Conservation (phyloP, 805 yeast species). For the Blastobotrys chiropterorum region DNA sequence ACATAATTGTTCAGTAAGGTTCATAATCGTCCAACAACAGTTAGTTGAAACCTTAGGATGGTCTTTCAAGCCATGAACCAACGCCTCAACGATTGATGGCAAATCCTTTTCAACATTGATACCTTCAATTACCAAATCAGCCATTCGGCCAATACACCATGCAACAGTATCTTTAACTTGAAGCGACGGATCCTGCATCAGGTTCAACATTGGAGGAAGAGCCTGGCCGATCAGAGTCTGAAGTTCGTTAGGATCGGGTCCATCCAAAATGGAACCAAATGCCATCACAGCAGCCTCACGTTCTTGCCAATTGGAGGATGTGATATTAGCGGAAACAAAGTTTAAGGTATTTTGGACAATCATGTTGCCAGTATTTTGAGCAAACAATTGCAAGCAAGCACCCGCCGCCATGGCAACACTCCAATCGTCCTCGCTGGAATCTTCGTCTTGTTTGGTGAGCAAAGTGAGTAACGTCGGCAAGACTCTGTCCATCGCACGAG, state of each 20-base stretch:
- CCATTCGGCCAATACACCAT: slow-evolving; percentile 96
- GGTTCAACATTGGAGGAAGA: slow-evolving; percentile 62
- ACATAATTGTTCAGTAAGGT: slow-evolving; percentile 75
- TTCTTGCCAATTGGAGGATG: slow-evolving; percentile 63
- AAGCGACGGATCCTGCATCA: slow-evolving; percentile 67
- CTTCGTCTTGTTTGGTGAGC: slow-evolving; percentile 85
- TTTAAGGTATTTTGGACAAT: slow-evolving; percentile 79
- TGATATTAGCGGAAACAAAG: slow-evolving; percentile 74
- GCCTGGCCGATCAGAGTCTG: slow-evolving; percentile 72
- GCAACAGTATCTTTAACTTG: slow-evolving; percentile 97
- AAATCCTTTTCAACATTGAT: slow-evolving; percentile 60
- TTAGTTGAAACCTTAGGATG: slow-evolving; percentile 93
- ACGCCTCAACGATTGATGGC: slow-evolving; percentile 66
- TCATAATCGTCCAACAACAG: slow-evolving; percentile 96
- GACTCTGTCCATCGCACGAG: slow-evolving; percentile 75
- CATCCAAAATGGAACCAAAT: slow-evolving; percentile 93
- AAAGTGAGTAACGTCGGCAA: slow-evolving; percentile 78
- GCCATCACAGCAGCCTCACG: slow-evolving; percentile 99
- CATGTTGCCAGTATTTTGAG: slow-evolving; percentile 80
- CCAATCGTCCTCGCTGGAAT: slow-evolving; percentile 92
- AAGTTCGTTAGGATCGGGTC: slow-evolving; percentile 74
- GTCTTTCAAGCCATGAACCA: slow-evolving; percentile 75
- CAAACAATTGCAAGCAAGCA: slow-evolving; percentile 89
- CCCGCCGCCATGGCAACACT: slow-evolving; percentile 98
- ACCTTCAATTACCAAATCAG: slow-evolving; percentile 76